Evolutionary conservation across 345 rosid species (phyloP), one percentile per base, ranked within the genome.

Genomic region (Excoecaria cochinchinensis): DNA sequence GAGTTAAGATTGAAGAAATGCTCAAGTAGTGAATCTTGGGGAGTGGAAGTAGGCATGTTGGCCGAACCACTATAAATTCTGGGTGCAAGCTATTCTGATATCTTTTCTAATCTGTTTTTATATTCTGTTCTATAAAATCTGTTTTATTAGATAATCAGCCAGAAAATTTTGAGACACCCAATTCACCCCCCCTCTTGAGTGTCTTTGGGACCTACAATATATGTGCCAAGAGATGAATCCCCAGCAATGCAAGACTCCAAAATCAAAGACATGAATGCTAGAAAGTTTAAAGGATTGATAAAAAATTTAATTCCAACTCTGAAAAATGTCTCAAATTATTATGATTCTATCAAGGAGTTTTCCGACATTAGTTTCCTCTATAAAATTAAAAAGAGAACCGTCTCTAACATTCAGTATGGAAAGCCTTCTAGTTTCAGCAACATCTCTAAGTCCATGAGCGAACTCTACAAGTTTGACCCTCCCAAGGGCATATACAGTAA

Each of bases 171-270:
- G n/a, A n/a, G n/a, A n/a, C n/a, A n/a, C n/a, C n/a, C n/a, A n/a
- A n/a, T n/a, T n/a, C n/a, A n/a, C n/a, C n/a, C n/a, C n/a, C n/a
- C n/a, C n/a, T n/a, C n/a, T n/a, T n/a, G n/a, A n/a, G n/a, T n/a
- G n/a, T n/a, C n/a, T n/a, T n/a, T n/a, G n/a, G n/a, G n/a, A n/a
- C n/a, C n/a, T n/a, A n/a, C 98, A 7, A 77, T 88, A 46, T 92
- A 95, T 14, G 99, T 95, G 64, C 99, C 99, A 0, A 85, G 98
- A 62, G 99, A 95, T 52, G 99, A 95, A n/a, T n/a, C n/a, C n/a
- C n/a, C n/a, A 77, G 93, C 82, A 69, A 90, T 92, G 56, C 97
- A 91, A 82, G 95, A 95, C 85, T 77, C 89, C 0, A 58, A 92
- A 95, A 74, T 70, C 62, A 63, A 74, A 85, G 58, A 59, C 92